A percentile compares a stretch with the other conserved stretches of the same genome.
Evolutionary conservation across 2,329 filamentous ascomycete species (phyloP).

Genomic region (Talaromyces piceae): DNA sequence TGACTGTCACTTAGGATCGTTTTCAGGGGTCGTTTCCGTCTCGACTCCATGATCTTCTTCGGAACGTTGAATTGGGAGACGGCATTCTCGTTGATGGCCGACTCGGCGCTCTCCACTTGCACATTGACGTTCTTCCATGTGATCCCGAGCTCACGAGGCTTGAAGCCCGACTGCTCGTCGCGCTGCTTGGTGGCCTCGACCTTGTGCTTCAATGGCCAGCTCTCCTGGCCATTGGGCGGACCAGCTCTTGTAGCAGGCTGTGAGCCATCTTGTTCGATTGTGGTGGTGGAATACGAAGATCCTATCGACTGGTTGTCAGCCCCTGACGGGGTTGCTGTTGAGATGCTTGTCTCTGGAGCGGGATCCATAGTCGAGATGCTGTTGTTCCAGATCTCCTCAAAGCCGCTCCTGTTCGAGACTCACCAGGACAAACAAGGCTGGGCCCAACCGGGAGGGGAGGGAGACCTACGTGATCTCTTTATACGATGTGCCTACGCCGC

Average conservation of each 20-base stretch:
- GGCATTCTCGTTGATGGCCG: conserved; percentile 60
- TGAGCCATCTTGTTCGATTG: background rate
- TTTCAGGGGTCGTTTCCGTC: conserved; percentile 51
- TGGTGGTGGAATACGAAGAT: background rate
- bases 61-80: conserved; percentile 52
- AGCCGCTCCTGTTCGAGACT: background rate
- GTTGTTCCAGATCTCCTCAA: background rate
- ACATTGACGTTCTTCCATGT: conserved; percentile 60
- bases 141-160: conserved; percentile 50
- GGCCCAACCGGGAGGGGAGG: background rate
- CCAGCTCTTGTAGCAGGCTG: background rate
- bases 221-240: conserved; percentile 6
- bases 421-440: background rate
- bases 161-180: conserved; percentile 41
- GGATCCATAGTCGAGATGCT: background rate
- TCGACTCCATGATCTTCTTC: conserved; percentile 46
- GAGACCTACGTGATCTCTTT: background rate
- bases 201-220: conserved; percentile 46
- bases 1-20: conserved; percentile 58
- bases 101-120: conserved; percentile 53
- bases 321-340: background rate
- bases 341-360: background rate
- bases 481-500: background rate
- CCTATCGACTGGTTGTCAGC: background rate
- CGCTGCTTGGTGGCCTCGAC: conserved; percentile 39